Conservation (phyloP, 495 filamentous ascomycete species). For the Arthonia radiata region DNA sequence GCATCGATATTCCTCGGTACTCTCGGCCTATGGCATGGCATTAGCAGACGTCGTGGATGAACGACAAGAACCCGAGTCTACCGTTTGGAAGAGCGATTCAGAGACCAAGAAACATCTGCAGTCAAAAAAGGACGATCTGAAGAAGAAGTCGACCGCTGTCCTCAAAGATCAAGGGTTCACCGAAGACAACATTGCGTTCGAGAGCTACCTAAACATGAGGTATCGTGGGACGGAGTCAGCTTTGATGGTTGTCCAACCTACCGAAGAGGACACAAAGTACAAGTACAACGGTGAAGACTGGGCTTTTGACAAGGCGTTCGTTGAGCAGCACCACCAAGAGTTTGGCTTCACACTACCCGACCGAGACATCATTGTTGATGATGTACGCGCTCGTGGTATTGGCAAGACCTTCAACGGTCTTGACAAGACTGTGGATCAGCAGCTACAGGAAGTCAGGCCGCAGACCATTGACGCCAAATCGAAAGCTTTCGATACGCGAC, state of each 20-base stretch:
- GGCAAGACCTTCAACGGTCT: conserved; percentile 59
- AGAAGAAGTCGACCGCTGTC: conserved; percentile 35
- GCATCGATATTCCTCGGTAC: conserved; percentile 78
- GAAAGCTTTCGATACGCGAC: conserved; percentile 29
- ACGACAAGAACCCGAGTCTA: conserved; percentile 68
- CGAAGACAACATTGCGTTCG: conserved; percentile 46
- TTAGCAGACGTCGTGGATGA: conserved; percentile 89
- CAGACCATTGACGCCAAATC: conserved; percentile 21
- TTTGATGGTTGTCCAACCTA: conserved; percentile 52
- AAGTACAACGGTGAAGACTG: conserved; percentile 39
- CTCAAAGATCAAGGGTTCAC: conserved; percentile 53
- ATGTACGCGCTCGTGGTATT: conserved; percentile 72
- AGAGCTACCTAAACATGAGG: conserved; percentile 75
- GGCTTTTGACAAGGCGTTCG: conserved; percentile 64
- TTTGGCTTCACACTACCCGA: conserved; percentile 84
- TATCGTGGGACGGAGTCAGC: conserved; percentile 75
- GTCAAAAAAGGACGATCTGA: conserved; percentile 36
- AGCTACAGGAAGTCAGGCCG: conserved; percentile 39
- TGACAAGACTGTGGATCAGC: conserved; percentile 56
- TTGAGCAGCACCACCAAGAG: conserved; percentile 72
- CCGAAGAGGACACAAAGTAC: conserved; percentile 28
- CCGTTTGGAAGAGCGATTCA: conserved; percentile 40
- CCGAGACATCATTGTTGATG: conserved; percentile 77
- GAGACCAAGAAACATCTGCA: conserved; percentile 24
- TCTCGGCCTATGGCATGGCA: conserved; percentile 94